Conservation (phyloP, 495 filamentous ascomycete genomes). For the Hypoxylon fuscum region DNA sequence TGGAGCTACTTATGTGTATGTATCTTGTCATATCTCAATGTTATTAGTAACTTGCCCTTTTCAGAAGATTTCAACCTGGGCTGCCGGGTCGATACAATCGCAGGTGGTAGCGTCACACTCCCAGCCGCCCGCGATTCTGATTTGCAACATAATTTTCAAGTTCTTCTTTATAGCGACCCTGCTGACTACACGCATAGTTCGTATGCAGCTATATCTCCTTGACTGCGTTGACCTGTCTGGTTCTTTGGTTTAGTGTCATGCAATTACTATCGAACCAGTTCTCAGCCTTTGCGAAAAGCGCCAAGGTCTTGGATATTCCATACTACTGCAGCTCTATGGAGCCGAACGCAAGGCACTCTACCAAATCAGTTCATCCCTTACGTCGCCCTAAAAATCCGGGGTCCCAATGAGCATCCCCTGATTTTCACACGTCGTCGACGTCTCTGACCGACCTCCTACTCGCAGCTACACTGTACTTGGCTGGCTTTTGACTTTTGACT, state of each 20-base stretch:
- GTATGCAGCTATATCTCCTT: neutral
- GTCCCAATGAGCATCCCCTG: constrained; percentile 1
- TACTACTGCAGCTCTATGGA: constrained; percentile 20
- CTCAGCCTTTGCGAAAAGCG: constrained; percentile 15
- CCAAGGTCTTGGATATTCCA: constrained; percentile 13
- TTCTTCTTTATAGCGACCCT: neutral
- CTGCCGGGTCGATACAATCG: too few relatives aligned
- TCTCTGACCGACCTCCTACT: too few relatives aligned
- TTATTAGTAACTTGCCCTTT: too few relatives aligned
- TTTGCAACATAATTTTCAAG: neutral
- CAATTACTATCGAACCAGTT: constrained; percentile 27
- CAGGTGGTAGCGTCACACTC: too few relatives aligned
- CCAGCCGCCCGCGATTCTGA: too few relatives aligned
- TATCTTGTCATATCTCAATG: neutral
- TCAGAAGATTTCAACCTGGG: too few relatives aligned
- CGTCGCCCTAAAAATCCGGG: constrained; percentile 12
- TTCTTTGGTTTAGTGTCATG: constrained; percentile 10
- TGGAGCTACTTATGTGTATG: constrained; percentile 1
- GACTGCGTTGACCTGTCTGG: constrained; percentile 3
- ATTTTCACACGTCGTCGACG: neutral
- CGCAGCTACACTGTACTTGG: too few relatives aligned
- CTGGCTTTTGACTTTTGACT: too few relatives aligned
- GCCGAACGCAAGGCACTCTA: neutral
- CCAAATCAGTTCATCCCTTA: constrained; percentile 6
- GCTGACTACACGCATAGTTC: constrained; percentile 7